Evolutionary conservation across 345 rosid genomes (phyloP).

Genomic region (Syzygium jambos): DNA sequence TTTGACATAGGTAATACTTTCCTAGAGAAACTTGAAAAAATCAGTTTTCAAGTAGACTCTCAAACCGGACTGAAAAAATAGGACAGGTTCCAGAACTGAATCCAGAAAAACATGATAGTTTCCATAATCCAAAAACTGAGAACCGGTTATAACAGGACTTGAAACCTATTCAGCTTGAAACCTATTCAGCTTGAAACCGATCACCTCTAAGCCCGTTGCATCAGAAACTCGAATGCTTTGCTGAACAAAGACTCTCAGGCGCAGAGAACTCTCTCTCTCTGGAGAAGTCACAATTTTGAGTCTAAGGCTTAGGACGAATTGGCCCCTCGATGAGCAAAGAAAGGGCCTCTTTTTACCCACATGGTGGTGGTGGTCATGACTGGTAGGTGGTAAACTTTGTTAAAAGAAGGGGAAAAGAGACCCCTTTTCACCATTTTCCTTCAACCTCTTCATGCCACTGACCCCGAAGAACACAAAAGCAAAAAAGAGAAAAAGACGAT

Average conservation of each 20-base stretch:
- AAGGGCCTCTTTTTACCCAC: background rate
- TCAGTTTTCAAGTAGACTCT: no score
- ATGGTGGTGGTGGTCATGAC: background rate
- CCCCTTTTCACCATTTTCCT: background rate
- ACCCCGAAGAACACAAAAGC: background rate
- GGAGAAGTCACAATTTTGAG: background rate
- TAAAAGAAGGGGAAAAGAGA: background rate
- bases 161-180: no score
- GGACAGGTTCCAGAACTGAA: no score
- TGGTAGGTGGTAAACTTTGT: background rate
- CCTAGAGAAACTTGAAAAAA: no score
- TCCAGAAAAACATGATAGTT: no score
- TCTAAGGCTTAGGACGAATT: background rate
- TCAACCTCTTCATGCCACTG: background rate
- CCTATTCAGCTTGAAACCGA: no score
- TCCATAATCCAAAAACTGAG: no score
- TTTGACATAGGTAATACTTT: no score
- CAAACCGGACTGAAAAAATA: no score
- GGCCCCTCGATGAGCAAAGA: background rate
- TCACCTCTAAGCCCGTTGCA: background rate
- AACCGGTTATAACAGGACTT: no score
- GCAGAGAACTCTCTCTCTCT: background rate
- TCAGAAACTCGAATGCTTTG: background rate
- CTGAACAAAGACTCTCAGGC: background rate
- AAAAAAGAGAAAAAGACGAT: background rate